Base-by-base conservation (phyloP, 768 basidiomycete genomes). In the Boletus rufocinnamomeus region DNA sequence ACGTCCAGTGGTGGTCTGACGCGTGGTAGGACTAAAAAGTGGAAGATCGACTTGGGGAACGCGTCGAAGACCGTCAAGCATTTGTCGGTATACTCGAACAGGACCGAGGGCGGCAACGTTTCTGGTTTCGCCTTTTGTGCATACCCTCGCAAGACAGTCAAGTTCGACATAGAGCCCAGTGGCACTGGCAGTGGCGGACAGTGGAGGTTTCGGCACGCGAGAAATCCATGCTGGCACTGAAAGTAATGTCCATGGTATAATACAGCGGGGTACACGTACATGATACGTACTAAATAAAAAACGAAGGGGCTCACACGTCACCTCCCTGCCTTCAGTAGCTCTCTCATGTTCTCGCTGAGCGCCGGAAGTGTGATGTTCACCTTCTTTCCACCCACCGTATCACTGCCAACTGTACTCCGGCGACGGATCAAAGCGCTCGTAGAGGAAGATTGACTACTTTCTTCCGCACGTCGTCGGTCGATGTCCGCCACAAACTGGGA, bases 401-500 rank as follows among this genome's bases (percentile, higher is more conserved):
- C 62, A 52, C 21, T 25, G 23, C 34, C 45, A 8, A 47, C 46
- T 50, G 62, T 56, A 32, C 65, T 70, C 35, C 69, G 67, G 30
- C 72, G 79, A 60, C 60, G 77, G 43, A 75, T 77, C 57, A 75
- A 70, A 54, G 63, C 74, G 19, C 54, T 50, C 3, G 68, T 53
- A 1, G 70, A 65, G 6, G 67, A 54, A 43, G 38, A 52, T 19
- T 57, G 60, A 16, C 63, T 59, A 5, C 53, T 51, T 48, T 81
- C 81, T 60, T 93, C 91, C 0, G 83, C 84, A 61, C 81, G 83
- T 61, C 89, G 84, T 37, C 89, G 84, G 71, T 97, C 94, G 65
- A 96, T 85, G 70, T 96, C 94, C 11, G 89, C 89, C 23, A 98
- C 87, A 23, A 97, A 75, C 66, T 91, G 88, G 14, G 87, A 79